phyloP scores from a whole-genome alignment of 805 yeast species.

The Cyberlindnera subsufficiens region DNA sequence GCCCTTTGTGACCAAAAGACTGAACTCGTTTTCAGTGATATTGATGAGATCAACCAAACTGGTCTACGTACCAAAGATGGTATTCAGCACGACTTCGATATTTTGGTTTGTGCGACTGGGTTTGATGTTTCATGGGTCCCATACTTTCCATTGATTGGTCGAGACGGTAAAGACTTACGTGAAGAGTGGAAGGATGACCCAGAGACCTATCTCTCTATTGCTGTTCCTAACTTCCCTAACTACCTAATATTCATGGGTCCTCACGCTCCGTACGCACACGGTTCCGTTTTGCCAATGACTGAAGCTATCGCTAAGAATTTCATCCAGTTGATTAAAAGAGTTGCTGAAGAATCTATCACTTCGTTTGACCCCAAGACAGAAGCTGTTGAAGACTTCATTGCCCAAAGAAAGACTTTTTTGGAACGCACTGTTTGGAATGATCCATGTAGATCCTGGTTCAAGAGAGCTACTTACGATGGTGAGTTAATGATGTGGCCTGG shows the following conservation, averaged over 20 bases:
- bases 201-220: slow-evolving; percentile 1
- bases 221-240: slow-evolving; percentile 2
- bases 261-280: slow-evolving; percentile 1
- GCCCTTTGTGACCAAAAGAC: slow-evolving; percentile 1
- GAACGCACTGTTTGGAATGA: slow-evolving; percentile 61
- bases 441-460: slow-evolving; percentile 2
- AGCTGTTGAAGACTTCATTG: slow-evolving; percentile 79
- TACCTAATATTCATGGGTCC: slow-evolving; percentile 3
- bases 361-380: slow-evolving; percentile 45
- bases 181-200: slow-evolving; percentile 2
- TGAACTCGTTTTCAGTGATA: slow-evolving; percentile 1
- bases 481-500: slow-evolving; percentile 2
- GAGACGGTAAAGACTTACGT: slow-evolving; percentile 1
- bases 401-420: slow-evolving; percentile 96
- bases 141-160: slow-evolving; percentile 1
- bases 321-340: slow-evolving; percentile 1
- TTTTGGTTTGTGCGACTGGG: slow-evolving; percentile 1
- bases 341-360: slow-evolving; percentile 1
- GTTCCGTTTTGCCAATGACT: slow-evolving; percentile 1
- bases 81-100: slow-evolving; percentile 1
- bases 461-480: slow-evolving; percentile 1
- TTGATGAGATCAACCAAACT: not conserved
- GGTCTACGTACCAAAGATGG: slow-evolving; percentile 1
- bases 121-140: slow-evolving; percentile 2
- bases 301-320: slow-evolving; percentile 2